These are phyloP conservation scores for Blastobotrys indianensis DNA, from an alignment of 1,139 yeast genomes.

Conservation along the genomic window DNA sequence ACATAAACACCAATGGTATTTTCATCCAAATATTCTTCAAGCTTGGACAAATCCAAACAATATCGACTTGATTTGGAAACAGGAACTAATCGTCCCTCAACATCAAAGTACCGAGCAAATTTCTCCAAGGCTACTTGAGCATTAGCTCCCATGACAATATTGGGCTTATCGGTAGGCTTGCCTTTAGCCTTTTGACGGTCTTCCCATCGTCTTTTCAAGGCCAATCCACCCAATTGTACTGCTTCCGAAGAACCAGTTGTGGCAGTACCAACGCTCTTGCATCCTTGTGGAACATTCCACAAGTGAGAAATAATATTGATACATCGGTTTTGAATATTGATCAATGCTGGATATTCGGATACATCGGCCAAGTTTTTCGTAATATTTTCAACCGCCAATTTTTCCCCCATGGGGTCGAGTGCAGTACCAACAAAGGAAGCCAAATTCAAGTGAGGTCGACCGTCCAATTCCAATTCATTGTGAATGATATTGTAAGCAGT, in stretches of 20 bases:
- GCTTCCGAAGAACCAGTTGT: slow-evolving; percentile 95
- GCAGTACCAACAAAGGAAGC: slow-evolving; percentile 87
- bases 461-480: slow-evolving; percentile 76
- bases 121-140: slow-evolving; percentile 94
- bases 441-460: slow-evolving; percentile 73
- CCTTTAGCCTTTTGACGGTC: slow-evolving; percentile 54
- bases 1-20: slow-evolving; percentile 91
- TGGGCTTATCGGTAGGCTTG: slow-evolving; percentile 59
- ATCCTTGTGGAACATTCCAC: slow-evolving; percentile 67
- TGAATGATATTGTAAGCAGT: slow-evolving; percentile 59
- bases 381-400: slow-evolving; percentile 59
- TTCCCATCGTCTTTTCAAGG: slow-evolving; percentile 88
- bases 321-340: slow-evolving; percentile 77
- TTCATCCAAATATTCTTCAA: slow-evolving; percentile 68
- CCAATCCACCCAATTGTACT: slow-evolving; percentile 86
- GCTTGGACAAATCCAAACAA: slow-evolving; percentile 53
- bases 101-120: slow-evolving; percentile 90
- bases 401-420: slow-evolving; percentile 45
- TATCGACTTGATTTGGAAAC: slow-evolving; percentile 56
- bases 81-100: slow-evolving; percentile 71
- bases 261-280: slow-evolving; percentile 73
- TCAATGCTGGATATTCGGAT: slow-evolving; percentile 85
- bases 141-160: slow-evolving; percentile 89
- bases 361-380: slow-evolving; percentile 88
- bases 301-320: slow-evolving; percentile 69